Base-by-base conservation (phyloP, 495 filamentous ascomycete genomes). In the Niebla homalea region DNA sequence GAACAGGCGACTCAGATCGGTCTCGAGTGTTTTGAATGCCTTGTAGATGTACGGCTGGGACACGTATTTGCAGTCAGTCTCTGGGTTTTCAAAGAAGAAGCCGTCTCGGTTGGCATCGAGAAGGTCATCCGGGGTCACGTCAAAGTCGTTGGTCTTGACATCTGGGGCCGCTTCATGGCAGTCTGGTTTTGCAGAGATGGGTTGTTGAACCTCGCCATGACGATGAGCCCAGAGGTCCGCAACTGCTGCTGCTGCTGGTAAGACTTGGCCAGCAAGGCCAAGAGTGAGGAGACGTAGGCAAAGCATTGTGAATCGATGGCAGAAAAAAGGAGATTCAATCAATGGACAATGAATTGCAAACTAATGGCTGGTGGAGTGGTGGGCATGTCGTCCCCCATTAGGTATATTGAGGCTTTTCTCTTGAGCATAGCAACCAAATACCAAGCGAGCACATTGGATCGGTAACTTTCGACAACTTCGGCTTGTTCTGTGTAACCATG, bases 41-140 rank as follows among this genome's bases (percentile, higher is more conserved):
- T 68, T 59, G 58, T 60, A 66, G 37, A 68, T 68, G 49, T 66
- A 54, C 58, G 61, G 60, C 49, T 68, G 65, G 2, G 64, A 58
- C n/a, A 59, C 62, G 40, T 54, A 66, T 40, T 56, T 48, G 53
- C 64, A 68, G 55, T 68, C 42, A 11, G 59, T 61, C 1, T 63
- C 61, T 1, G 62, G 65, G 36, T 68, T 65, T 40, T 68, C 60
- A 48, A 66, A 68, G 22, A 44, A 36, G 54, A 68, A 68, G 14
- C 64, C 62, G 38, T 64, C 64, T 4, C 64, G 53, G 38, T 56
- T 40, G n/a, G 38, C 38, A 16, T 40, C 19, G 38, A 40, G n/a
- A 3, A 40, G n/a, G 38, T 40, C 38, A 20, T 40, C 38, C 19
- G 38, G 38, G 38, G 38, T 40, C 4, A 40, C 38, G 11, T 16